Conservation (phyloP, 768 basidiomycete species). For the Suillus alpinus region DNA sequence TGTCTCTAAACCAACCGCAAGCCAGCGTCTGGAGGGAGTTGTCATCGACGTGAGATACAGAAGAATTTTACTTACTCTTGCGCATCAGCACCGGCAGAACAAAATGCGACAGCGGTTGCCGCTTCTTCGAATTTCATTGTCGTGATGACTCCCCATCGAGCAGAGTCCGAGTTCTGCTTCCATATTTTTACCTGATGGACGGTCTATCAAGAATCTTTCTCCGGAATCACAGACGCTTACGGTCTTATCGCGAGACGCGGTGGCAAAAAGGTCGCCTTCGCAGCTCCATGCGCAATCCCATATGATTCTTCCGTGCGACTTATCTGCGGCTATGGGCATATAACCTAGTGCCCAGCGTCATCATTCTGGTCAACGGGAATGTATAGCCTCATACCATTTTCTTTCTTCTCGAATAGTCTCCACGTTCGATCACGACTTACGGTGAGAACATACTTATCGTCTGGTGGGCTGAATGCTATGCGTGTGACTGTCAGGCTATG, state of each 20-base stretch:
- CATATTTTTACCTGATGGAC: slow-evolving; percentile 77
- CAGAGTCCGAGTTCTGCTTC: slow-evolving; percentile 38
- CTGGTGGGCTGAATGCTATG: slow-evolving; percentile 77
- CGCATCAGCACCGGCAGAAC: slow-evolving; percentile 32
- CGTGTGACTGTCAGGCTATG: slow-evolving; percentile 89
- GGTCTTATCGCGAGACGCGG: slow-evolving; percentile 93
- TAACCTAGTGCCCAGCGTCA: slow-evolving; percentile 45
- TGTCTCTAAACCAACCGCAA: slow-evolving; percentile 85
- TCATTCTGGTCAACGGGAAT: not conserved
- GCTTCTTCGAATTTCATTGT: slow-evolving; percentile 73
- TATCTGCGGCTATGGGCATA: slow-evolving; percentile 62
- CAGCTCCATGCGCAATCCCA: slow-evolving; percentile 92
- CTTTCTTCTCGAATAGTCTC: slow-evolving; percentile 66
- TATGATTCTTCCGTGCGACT: slow-evolving; percentile 88
- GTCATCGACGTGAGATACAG: slow-evolving; percentile 3
- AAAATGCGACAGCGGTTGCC: slow-evolving; percentile 79
- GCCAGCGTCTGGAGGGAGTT: slow-evolving; percentile 38
- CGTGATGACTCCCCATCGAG: slow-evolving; percentile 53
- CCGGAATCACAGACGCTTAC: slow-evolving; percentile 39
- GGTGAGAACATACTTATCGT: slow-evolving; percentile 75
- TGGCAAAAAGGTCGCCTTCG: slow-evolving; percentile 80
- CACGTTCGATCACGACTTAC: slow-evolving; percentile 93
- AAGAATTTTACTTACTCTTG: slow-evolving; percentile 37
- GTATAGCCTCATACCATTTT: slow-evolving; percentile 34
- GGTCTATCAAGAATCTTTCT: not conserved